phyloP scores from a whole-genome alignment of 306 rosid genomes.

The Dalbergia cultrata region DNA sequence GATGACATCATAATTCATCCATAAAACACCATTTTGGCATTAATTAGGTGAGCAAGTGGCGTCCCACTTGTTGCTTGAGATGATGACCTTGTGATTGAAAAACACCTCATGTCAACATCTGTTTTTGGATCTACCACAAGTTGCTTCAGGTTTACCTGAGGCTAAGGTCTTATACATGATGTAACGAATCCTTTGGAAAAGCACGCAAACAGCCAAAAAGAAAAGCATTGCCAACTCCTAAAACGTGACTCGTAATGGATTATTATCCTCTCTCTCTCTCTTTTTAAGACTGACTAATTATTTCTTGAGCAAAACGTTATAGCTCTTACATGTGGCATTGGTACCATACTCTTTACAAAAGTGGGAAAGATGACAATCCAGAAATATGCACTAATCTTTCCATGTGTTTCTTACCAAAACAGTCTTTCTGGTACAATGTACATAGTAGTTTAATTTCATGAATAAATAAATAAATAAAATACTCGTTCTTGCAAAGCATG shows the following conservation, averaged over 20 bases:
- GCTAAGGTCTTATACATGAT: conserved; percentile 27
- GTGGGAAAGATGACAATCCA: not conserved
- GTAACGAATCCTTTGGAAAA: conserved; percentile 24
- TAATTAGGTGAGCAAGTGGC: conserved; percentile 35
- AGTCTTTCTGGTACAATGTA: not conserved
- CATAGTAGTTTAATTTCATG: not conserved
- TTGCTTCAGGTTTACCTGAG: conserved; percentile 22
- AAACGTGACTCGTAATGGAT: not conserved
- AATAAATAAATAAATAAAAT: not conserved
- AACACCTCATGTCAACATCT: conserved; percentile 37
- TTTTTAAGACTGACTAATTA: not conserved
- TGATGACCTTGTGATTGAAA: conserved; percentile 26
- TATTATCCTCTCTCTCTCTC: not conserved
- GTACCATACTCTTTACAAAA: not conserved
- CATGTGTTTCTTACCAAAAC: not conserved
- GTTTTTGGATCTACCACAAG: conserved; percentile 29
- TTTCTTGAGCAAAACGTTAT: not conserved
- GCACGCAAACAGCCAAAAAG: not conserved
- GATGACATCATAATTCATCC: no score
- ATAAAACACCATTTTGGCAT: conserved; percentile 7
- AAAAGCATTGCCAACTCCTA: not conserved
- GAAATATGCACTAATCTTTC: not conserved
- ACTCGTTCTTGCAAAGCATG: not conserved
- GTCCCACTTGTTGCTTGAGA: conserved; percentile 41
- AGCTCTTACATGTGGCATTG: not conserved